Evolutionary conservation across 129 eudicot genomes (phyloP).

Genomic region (Helichrysum umbraculigerum): DNA sequence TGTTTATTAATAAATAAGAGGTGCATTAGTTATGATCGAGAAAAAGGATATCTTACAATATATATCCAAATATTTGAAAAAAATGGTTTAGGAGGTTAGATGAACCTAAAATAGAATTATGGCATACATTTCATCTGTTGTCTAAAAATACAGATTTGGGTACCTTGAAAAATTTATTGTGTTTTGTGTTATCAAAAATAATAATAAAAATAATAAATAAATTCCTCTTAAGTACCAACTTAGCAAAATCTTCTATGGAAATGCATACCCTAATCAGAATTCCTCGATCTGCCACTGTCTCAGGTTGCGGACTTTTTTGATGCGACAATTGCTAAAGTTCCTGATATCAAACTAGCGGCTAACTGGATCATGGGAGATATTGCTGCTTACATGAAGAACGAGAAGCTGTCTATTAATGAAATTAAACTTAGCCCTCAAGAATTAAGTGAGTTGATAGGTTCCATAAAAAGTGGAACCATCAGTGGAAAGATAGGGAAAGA

Average conservation of each 20-base stretch:
- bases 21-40: background rate
- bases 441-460: conserved; percentile 73
- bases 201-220: too few species aligned
- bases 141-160: background rate
- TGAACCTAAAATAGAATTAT: background rate
- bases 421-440: conserved; percentile 82
- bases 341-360: conserved; percentile 79
- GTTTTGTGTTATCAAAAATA: background rate
- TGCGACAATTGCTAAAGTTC: conserved; percentile 68
- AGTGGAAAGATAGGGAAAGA: conserved; percentile 97
- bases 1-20: background rate
- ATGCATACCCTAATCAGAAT: background rate
- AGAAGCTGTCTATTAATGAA: conserved; percentile 70
- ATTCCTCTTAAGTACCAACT: conserved; percentile 36
- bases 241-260: conserved; percentile 31
- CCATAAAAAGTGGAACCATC: conserved; percentile 79
- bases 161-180: background rate
- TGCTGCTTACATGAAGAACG: conserved; percentile 85
- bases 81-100: background rate
- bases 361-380: conserved; percentile 99
- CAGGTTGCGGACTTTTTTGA: conserved; percentile 92
- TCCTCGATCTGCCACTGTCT: background rate
- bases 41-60: background rate
- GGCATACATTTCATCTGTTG: background rate
- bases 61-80: background rate